phyloP scores from a whole-genome alignment of 78 protist genomes.

The Andalucia godoyi region DNA sequence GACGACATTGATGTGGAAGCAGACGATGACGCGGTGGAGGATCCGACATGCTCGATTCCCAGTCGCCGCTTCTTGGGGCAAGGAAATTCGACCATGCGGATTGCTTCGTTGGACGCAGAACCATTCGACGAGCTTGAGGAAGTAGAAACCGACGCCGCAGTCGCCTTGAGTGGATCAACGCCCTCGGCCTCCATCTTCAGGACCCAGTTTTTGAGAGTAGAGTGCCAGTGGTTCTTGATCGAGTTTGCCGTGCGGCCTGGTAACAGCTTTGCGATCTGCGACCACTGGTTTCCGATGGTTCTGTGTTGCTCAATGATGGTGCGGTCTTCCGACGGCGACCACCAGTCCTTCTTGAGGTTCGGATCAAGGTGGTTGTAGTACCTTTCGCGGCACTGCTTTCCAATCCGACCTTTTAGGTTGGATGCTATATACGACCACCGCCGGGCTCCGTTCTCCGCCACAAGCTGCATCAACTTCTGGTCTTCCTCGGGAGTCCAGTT shows the following conservation, averaged over 20 bases:
- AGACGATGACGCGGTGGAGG: no score
- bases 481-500: slow-evolving; percentile 73
- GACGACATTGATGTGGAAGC: no score
- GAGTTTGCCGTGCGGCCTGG: slow-evolving; percentile 41
- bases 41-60: no score
- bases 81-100: no score
- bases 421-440: slow-evolving; percentile 71
- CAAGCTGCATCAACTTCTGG: slow-evolving; percentile 43
- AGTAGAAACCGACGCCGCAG: no score
- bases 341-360: background rate
- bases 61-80: no score
- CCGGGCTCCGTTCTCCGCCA: slow-evolving; percentile 46
- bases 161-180: no score
- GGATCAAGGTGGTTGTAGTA: slow-evolving; percentile 31
- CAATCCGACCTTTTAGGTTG: slow-evolving; percentile 50
- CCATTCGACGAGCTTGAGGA: background rate
- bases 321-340: slow-evolving; percentile 52
- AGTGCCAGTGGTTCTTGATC: slow-evolving; percentile 36
- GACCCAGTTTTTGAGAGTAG: no score
- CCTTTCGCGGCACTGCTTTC: slow-evolving; percentile 81
- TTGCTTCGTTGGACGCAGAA: background rate
- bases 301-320: slow-evolving; percentile 46
- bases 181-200: no score
- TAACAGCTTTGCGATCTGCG: slow-evolving; percentile 22
- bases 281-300: slow-evolving; percentile 18